These are phyloP conservation scores for Boletus rubroflammeus DNA, from an alignment of 768 basidiomycete species.

Conservation along the genomic window DNA sequence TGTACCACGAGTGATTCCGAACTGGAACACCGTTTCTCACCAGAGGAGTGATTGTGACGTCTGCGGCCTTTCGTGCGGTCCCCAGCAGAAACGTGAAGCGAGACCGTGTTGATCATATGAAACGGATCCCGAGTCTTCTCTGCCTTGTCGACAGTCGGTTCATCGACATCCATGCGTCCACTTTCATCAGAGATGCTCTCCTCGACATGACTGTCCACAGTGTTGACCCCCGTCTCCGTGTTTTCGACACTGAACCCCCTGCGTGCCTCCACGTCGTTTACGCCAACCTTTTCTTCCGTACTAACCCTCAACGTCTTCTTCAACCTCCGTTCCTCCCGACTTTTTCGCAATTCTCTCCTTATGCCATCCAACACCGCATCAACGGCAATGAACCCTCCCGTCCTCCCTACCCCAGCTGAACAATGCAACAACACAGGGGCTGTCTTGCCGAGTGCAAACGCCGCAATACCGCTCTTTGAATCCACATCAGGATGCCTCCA, in stretches of 20 bases:
- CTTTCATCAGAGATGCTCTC: slow-evolving; percentile 4
- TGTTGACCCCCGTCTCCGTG: slow-evolving; percentile 6
- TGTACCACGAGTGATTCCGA: slow-evolving; percentile 29
- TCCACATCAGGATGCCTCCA: slow-evolving; percentile 46
- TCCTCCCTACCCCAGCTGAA: slow-evolving; percentile 92
- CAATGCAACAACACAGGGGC: slow-evolving; percentile 80
- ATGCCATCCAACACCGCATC: slow-evolving; percentile 82
- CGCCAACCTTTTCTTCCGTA: not conserved
- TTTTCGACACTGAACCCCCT: slow-evolving; percentile 6
- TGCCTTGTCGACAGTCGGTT: slow-evolving; percentile 1
- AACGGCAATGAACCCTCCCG: slow-evolving; percentile 89
- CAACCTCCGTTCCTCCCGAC: slow-evolving; percentile 21
- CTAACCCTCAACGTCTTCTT: not conserved
- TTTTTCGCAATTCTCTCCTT: slow-evolving; percentile 50
- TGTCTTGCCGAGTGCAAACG: slow-evolving; percentile 42
- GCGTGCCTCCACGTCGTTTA: slow-evolving; percentile 1
- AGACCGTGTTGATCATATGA: slow-evolving; percentile 20
- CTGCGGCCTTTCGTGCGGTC: slow-evolving; percentile 22
- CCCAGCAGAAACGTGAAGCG: slow-evolving; percentile 29
- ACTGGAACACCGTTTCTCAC: slow-evolving; percentile 11
- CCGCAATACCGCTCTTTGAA: slow-evolving; percentile 50
- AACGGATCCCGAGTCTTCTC: slow-evolving; percentile 1
- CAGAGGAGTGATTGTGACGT: slow-evolving; percentile 4
- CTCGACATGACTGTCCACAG: not conserved
- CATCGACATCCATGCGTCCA: slow-evolving; percentile 29